Evolutionary conservation across 306 rosid genomes (phyloP), one percentile per base, ranked within the genome.

Genomic region (Lathyrus sativus): DNA sequence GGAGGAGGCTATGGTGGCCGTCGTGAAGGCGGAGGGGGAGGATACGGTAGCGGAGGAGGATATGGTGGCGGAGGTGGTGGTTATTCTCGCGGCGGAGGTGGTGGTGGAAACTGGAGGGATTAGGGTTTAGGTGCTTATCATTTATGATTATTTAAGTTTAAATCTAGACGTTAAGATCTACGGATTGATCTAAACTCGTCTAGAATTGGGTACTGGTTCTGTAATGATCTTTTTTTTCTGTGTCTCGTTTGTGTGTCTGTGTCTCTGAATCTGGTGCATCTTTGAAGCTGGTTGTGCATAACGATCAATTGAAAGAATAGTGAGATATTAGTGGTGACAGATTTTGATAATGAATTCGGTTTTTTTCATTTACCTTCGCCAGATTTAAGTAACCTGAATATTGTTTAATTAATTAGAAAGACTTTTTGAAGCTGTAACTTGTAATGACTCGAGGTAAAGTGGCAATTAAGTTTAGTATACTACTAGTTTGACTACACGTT

Each of bases 101-200:
- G 37, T 13, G 41, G 41, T 6, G 62, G 41, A 3, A 84, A 63
- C 78, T 90, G 96, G 96, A 86, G 96, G 96, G 82, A 9, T n/a
- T 85, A 74, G 19, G 3, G 4, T 0, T 11, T 45, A 5, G 26
- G 9, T 4, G 5, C 1, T 10, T 12, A 4, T 48, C 58, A 66
- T 49, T 55, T 28, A 49, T 68, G 6, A 42, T 46, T 12, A 26
- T 55, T 43, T 44, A 14, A 44, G 39, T 55, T 15, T 38, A 12
- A 17, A 37, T 9, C 45, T 49, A 3, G 44, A 18, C 12, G 62
- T n/a, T 29, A 4, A 17, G 38, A 56, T 56, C 18, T 48, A 15
- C 49, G 4, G 15, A 44, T 12, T 4, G 54, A 24, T 24, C 26
- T 19, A 24, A 24, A 1, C 26, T 24, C 0, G 22, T 49, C 56